phyloP scores from a whole-genome alignment of 2,329 filamentous ascomycete species.

The Colletotrichum sp. region DNA sequence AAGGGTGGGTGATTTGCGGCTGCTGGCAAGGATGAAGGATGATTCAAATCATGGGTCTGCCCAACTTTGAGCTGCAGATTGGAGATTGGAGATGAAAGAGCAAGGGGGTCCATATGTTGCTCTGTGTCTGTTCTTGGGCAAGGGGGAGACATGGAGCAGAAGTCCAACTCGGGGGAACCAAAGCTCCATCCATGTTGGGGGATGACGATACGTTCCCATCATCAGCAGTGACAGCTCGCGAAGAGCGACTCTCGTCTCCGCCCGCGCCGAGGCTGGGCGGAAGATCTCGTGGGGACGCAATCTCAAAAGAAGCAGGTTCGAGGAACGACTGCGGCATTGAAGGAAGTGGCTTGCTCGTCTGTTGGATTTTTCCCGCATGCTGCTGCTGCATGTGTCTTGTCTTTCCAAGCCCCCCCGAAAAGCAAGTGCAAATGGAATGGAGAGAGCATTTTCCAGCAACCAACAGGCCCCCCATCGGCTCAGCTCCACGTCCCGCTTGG shows the following conservation, averaged over 20 bases:
- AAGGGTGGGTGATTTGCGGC: background rate
- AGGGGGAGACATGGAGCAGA: background rate
- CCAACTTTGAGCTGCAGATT: background rate
- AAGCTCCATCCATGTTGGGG: conserved; percentile 1
- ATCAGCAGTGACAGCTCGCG: background rate
- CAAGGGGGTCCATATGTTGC: background rate
- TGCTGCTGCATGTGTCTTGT: background rate
- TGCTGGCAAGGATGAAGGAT: background rate
- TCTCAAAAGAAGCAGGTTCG: background rate
- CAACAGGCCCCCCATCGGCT: background rate
- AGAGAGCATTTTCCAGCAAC: background rate
- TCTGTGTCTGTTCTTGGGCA: background rate
- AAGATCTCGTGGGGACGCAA: conserved; percentile 9
- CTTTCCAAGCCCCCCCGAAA: background rate
- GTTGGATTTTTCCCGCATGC: background rate
- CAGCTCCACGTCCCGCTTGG: conserved; percentile 4
- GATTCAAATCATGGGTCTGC: background rate
- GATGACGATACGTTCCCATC: background rate
- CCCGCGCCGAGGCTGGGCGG: background rate
- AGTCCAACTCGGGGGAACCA: background rate
- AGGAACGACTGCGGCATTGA: background rate
- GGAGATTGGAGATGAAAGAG: background rate
- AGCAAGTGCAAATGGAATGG: background rate
- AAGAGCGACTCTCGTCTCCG: background rate
- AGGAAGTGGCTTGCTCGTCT: background rate